Evolutionary conservation across 2,329 filamentous ascomycete genomes (phyloP).

Genomic region (Hymenoscyphus occultus): DNA sequence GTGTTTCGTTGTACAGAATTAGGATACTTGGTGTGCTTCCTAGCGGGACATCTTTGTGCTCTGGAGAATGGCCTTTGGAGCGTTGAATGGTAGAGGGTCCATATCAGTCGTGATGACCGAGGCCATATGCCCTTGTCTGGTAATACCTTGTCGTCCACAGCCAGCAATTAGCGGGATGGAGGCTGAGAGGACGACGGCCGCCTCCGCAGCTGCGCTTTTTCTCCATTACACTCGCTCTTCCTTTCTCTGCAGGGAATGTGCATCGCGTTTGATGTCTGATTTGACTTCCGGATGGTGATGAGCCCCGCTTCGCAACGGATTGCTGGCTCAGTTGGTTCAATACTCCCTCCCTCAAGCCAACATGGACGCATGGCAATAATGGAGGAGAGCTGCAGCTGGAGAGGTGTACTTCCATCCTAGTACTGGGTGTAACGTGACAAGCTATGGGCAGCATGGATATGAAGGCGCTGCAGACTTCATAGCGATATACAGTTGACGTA

Average conservation of each 20-base stretch:
- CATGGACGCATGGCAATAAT: background rate
- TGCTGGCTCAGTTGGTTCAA: background rate
- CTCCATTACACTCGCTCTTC: background rate
- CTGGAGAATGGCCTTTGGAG: background rate
- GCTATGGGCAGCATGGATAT: background rate
- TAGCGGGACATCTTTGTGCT: background rate
- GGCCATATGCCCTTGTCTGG: background rate
- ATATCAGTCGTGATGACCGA: background rate
- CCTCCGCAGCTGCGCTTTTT: background rate
- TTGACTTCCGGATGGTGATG: background rate
- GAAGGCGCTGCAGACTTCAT: background rate
- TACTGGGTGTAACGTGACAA: background rate
- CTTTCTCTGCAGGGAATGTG: background rate
- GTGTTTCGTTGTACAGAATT: slow-evolving; percentile 2
- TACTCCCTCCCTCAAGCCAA: background rate
- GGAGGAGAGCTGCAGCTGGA: background rate
- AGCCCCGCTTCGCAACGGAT: background rate
- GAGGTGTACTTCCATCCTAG: background rate
- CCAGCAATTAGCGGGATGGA: background rate
- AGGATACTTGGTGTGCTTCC: background rate
- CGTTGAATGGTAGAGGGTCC: background rate
- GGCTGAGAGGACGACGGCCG: slow-evolving; percentile 8
- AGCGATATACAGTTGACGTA: background rate
- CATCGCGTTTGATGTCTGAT: background rate
- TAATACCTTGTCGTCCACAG: slow-evolving; percentile 1